These are phyloP conservation scores for Amanita molliuscula DNA, from an alignment of 768 basidiomycete genomes.

Conservation along the genomic window DNA sequence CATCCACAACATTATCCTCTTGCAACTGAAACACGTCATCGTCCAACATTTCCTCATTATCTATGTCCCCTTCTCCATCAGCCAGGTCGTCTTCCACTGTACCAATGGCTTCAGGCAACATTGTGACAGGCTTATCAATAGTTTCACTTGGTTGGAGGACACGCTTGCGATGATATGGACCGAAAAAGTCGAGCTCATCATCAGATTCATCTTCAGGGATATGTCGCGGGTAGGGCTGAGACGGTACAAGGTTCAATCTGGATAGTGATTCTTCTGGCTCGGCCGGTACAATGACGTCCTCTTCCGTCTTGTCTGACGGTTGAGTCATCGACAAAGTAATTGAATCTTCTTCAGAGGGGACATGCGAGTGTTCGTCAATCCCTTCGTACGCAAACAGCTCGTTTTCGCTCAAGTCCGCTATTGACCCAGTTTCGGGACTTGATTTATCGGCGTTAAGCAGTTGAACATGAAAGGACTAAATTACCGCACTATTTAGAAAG, in stretches of 20 bases:
- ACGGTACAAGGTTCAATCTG: background rate
- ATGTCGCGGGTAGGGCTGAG: background rate
- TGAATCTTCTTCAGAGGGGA: background rate
- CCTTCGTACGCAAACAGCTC: constrained; percentile 11
- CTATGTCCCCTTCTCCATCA: constrained; percentile 9
- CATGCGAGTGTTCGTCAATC: background rate
- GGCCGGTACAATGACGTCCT: background rate
- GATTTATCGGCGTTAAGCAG: background rate
- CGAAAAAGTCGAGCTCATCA: constrained; percentile 34
- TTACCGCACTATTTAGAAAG: constrained; percentile 37
- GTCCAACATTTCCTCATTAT: constrained; percentile 9
- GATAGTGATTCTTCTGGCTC: background rate
- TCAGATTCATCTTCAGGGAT: constrained; percentile 17
- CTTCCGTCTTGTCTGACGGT: background rate
- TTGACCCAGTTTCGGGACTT: constrained; percentile 25
- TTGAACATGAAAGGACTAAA: constrained; percentile 1
- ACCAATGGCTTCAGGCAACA: constrained; percentile 6
- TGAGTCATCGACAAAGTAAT: background rate
- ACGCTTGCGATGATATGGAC: constrained; percentile 13
- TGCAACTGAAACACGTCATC: background rate
- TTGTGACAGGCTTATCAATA: background rate
- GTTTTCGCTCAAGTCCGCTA: constrained; percentile 16
- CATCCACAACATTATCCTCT: background rate
- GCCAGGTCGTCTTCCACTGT: constrained; percentile 11
- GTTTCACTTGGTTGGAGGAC: constrained; percentile 8